Base-by-base conservation (phyloP, 768 basidiomycete genomes). In the Lenzites betulinus region DNA sequence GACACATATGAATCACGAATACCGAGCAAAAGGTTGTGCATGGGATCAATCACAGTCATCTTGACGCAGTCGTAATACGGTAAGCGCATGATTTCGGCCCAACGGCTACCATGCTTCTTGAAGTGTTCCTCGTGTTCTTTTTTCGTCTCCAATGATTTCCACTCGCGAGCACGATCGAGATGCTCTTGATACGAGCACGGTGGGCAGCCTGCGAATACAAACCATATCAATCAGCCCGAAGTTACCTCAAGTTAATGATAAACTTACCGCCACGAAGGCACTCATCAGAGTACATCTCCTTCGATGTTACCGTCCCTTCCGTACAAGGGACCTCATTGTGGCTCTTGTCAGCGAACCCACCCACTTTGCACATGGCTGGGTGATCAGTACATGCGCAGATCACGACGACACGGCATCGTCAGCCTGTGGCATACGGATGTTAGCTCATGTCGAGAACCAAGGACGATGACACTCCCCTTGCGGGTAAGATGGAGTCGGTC, bases 361-460 rank as follows among this genome's bases (percentile, higher is more conserved):
- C 25, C n/a, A 44, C 11, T 26, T 54, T 54, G 42, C 53, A 54
- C 53, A 54, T 54, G 2, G 42, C 53, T 7, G 53, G 53, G 26
- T 54, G 53, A 28, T 54, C 53, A 30, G 42, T 20, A n/a, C 42
- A 54, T 43, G 53, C 22, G n/a, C 53, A 44, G 11, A 54, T 54
- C 16, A 35, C 25, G 7, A 28, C 43, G 3, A 54, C 53, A 18
- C 53, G 53, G 2, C 16, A 43, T 11, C 53, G 53, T 8, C 25
- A 25, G n/a, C 42, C 53, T 54, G 26, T 46, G 15, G 18, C n/a
- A 54, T 13, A 18, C 30, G 38, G 15, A 43, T 33, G 30, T 33
- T 33, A 33, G 30, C 30, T 33, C 11, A 11, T 33, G 30, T 33
- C 30, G 11, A 33, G 11, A 11, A 33, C 11, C 30, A 33, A 11